Evolutionary conservation across 2,329 filamentous ascomycete genomes (phyloP).

Genomic region (Stemphylium beticola): DNA sequence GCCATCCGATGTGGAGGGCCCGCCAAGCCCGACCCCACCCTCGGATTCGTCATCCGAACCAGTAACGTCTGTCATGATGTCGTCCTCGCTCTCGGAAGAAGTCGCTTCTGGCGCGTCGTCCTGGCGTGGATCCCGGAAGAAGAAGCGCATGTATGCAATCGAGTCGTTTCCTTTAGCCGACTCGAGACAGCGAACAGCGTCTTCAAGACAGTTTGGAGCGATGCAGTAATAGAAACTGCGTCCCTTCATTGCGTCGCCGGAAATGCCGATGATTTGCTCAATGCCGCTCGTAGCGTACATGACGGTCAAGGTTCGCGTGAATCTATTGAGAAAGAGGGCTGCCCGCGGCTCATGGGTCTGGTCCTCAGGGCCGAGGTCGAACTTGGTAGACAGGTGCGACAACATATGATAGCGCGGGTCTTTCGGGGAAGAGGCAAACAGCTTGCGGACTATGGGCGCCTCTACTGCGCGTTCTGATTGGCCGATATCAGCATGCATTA

Average conservation of each 20-base stretch:
- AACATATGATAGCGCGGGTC: slow-evolving; percentile 92
- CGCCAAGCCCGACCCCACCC: slow-evolving; percentile 53
- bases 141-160: slow-evolving; percentile 87
- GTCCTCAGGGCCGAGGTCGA: slow-evolving; percentile 61
- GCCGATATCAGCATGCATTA: slow-evolving; percentile 12
- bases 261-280: slow-evolving; percentile 74
- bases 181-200: slow-evolving; percentile 80
- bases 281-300: slow-evolving; percentile 87
- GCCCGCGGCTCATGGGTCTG: slow-evolving; percentile 78
- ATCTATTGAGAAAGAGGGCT: slow-evolving; percentile 84
- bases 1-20: slow-evolving; percentile 18
- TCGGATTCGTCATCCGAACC: slow-evolving; percentile 57
- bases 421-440: slow-evolving; percentile 80
- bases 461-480: slow-evolving; percentile 75
- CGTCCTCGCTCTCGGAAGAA: slow-evolving; percentile 57
- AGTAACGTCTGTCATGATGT: slow-evolving; percentile 56
- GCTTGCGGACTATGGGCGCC: slow-evolving; percentile 76
- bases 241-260: slow-evolving; percentile 71
- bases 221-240: slow-evolving; percentile 90
- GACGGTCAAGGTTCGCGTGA: slow-evolving; percentile 79
- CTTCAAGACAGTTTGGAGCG: slow-evolving; percentile 74
- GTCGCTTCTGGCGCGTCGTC: slow-evolving; percentile 47
- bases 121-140: slow-evolving; percentile 75
- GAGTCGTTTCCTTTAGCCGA: slow-evolving; percentile 90
- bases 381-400: slow-evolving; percentile 82